phyloP scores from a whole-genome alignment of 257 asterid genomes.

The Petunia axillaris region DNA sequence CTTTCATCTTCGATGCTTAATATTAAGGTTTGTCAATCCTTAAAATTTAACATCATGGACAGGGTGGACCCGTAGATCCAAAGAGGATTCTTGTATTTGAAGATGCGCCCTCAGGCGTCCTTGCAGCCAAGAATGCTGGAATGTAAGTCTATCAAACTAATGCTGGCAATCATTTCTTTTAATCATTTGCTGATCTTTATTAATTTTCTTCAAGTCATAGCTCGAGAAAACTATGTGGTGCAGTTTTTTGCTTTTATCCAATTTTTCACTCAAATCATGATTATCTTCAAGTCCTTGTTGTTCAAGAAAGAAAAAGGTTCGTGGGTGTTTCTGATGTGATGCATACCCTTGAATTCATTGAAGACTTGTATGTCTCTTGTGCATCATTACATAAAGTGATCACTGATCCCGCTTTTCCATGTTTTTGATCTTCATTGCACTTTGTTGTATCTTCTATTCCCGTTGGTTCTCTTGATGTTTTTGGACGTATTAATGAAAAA shows the following conservation, averaged over 20 bases:
- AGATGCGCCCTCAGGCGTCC: slow-evolving; percentile 94
- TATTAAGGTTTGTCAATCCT: too few relatives aligned
- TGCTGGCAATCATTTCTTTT: not conserved
- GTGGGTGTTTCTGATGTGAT: too few relatives aligned
- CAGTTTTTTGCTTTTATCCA: not conserved
- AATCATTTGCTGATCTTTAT: not conserved
- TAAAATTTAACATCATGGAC: slow-evolving; percentile 25
- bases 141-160: slow-evolving; percentile 54
- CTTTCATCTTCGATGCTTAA: too few relatives aligned
- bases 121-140: slow-evolving; percentile 91
- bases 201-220: not conserved
- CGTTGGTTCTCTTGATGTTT: not conserved
- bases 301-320: too few relatives aligned
- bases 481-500: too few relatives aligned
- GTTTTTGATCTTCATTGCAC: not conserved
- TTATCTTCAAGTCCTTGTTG: too few relatives aligned
- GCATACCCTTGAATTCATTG: too few relatives aligned
- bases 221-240: not conserved
- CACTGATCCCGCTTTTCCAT: too few relatives aligned
- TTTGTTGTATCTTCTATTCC: not conserved
- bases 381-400: too few relatives aligned
- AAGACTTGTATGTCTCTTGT: too few relatives aligned
- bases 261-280: not conserved
- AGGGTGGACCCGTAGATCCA: slow-evolving; percentile 77
- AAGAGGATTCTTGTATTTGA: slow-evolving; percentile 82